A percentile compares a stretch with the other conserved stretches of the same genome.
Evolutionary conservation across 2,329 filamentous ascomycete genomes (phyloP).

Genomic region (Trichoderma sp.): DNA sequence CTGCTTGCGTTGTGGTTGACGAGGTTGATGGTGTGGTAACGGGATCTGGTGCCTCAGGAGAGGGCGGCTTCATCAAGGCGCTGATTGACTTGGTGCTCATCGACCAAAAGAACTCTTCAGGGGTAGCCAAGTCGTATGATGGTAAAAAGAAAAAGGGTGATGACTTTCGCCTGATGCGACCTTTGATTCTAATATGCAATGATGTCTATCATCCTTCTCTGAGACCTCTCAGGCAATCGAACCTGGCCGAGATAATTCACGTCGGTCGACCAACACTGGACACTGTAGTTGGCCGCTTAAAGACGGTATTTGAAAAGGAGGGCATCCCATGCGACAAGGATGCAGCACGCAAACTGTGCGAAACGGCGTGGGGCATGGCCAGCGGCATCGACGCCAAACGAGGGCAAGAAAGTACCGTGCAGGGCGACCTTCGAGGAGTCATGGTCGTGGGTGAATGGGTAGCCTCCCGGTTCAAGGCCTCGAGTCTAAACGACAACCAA

Average conservation of each 20-base stretch:
- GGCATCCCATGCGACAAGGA: conserved; percentile 85
- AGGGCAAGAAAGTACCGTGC: conserved; percentile 64
- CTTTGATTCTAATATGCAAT: conserved; percentile 92
- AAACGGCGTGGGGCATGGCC: conserved; percentile 77
- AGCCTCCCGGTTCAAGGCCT: conserved; percentile 62
- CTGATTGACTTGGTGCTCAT: conserved; percentile 83
- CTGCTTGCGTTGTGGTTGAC: conserved; percentile 90
- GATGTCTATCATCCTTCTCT: conserved; percentile 92
- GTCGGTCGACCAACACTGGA: conserved; percentile 86
- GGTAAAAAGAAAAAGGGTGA: conserved; percentile 66
- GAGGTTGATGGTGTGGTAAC: conserved; percentile 93
- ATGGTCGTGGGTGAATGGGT: conserved; percentile 90
- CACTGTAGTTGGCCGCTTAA: conserved; percentile 77
- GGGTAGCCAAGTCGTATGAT: conserved; percentile 27
- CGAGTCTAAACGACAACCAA: conserved; percentile 37
- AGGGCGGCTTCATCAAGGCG: conserved; percentile 93
- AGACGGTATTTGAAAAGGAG: conserved; percentile 82
- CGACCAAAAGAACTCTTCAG: conserved; percentile 71
- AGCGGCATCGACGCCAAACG: conserved; percentile 66
- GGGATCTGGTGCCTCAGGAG: conserved; percentile 71
- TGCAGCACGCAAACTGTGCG: conserved; percentile 78
- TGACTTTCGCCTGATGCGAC: conserved; percentile 80
- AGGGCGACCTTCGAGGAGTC: conserved; percentile 73
- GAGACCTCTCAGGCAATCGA: conserved; percentile 79
- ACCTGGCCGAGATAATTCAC: conserved; percentile 83